Conservation (phyloP, 192 early-diverging fungal species). For the Coemansia sp. region DNA sequence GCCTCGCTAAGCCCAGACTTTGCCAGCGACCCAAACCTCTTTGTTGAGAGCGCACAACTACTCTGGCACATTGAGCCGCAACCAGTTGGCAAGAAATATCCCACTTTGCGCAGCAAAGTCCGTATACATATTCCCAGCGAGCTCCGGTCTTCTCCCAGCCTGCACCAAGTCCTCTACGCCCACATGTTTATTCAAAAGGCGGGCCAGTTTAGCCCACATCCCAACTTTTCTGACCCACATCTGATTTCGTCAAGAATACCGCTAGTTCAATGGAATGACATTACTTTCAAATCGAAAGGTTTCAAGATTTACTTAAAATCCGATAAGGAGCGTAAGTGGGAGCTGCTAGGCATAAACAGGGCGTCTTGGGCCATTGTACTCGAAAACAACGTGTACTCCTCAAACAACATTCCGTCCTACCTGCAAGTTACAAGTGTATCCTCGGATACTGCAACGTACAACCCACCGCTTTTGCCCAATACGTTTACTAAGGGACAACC, state of each 20-base stretch:
- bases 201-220: neutral
- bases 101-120: neutral
- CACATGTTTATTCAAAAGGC: conserved; percentile 13
- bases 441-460: neutral
- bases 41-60: conserved; percentile 4
- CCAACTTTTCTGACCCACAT: conserved; percentile 14
- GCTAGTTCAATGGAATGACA: neutral
- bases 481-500: no score
- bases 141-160: neutral
- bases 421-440: neutral
- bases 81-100: neutral
- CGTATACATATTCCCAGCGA: neutral
- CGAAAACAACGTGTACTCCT: no score
- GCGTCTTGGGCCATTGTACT: no score
- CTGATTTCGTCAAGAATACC: neutral
- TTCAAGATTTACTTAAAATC: no score
- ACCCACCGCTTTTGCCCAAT: conserved; percentile 7
- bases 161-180: conserved; percentile 9
- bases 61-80: no score
- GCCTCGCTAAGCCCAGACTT: no score
- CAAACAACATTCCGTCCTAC: neutral
- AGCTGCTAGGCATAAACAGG: neutral
- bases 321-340: neutral
- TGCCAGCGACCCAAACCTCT: neutral
- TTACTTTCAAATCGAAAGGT: no score